These are phyloP conservation scores for Strobilomyces dryophilus DNA, from an alignment of 768 basidiomycete species.

Conservation along the genomic window DNA sequence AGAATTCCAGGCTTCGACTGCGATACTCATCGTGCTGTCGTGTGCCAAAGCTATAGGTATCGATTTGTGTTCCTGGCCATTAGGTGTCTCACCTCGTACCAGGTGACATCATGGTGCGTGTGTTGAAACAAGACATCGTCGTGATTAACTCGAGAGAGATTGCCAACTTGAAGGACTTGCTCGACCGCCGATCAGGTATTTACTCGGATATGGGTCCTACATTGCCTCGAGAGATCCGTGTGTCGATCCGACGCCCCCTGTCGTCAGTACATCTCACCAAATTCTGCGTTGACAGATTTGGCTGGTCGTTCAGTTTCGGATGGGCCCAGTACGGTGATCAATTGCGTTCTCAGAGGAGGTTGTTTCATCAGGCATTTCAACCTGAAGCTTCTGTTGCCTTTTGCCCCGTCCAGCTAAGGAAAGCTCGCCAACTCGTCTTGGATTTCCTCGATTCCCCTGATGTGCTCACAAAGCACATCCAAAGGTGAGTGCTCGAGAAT, in stretches of 20 bases:
- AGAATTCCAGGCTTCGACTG: too few species aligned
- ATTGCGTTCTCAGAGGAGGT: constrained; percentile 22
- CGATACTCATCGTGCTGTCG: too few species aligned
- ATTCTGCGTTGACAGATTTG: constrained; percentile 9
- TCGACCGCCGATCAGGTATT: constrained; percentile 23
- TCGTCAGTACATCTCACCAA: background rate
- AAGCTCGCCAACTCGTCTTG: constrained; percentile 17
- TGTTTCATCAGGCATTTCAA: constrained; percentile 23
- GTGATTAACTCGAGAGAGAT: constrained; percentile 24
- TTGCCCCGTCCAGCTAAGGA: constrained; percentile 17
- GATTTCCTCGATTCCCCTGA: constrained; percentile 11
- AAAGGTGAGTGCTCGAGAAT: background rate
- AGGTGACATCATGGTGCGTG: constrained; percentile 21
- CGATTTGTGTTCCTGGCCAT: background rate
- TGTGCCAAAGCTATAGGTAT: too few species aligned
- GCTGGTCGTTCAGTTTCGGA: constrained; percentile 18
- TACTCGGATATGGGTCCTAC: constrained; percentile 27
- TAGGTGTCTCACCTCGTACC: background rate
- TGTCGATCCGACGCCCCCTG: background rate
- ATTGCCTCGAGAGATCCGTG: constrained; percentile 15
- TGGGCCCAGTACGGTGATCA: constrained; percentile 18
- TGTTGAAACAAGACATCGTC: constrained; percentile 21
- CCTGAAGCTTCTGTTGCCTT: constrained; percentile 11
- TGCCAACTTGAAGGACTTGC: constrained; percentile 26
- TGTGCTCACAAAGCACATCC: constrained; percentile 2